phyloP scores from a whole-genome alignment of 169 alveolate genomes.

The Cryptosporidium sp. region DNA sequence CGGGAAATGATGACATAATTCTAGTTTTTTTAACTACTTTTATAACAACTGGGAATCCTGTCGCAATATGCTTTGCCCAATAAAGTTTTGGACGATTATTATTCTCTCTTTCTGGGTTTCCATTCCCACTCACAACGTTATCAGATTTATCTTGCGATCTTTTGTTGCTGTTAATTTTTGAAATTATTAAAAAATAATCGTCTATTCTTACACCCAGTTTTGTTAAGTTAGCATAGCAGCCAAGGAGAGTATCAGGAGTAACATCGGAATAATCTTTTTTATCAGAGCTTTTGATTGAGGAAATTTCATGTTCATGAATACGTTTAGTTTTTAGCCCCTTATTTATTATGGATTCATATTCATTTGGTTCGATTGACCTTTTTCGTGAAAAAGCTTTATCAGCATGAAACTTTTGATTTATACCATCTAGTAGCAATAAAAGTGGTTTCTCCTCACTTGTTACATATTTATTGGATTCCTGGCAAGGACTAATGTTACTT shows the following conservation, averaged over 20 bases:
- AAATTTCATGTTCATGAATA: neutral
- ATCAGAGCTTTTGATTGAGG: neutral
- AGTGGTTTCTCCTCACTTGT: neutral
- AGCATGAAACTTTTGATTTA: neutral
- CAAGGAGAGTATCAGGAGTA: slow-evolving; percentile 52
- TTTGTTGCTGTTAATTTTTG: slow-evolving; percentile 46
- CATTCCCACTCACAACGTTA: neutral
- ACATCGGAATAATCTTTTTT: neutral
- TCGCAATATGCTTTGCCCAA: slow-evolving; percentile 74
- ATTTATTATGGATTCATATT: neutral
- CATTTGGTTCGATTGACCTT: slow-evolving; percentile 2
- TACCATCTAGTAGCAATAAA: slow-evolving; percentile 10
- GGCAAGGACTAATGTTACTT: neutral
- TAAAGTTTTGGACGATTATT: slow-evolving; percentile 61
- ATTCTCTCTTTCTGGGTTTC: slow-evolving; percentile 9
- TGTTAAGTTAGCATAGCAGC: slow-evolving; percentile 59
- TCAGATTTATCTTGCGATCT: slow-evolving; percentile 55
- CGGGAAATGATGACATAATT: slow-evolving; percentile 66
- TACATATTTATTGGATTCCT: slow-evolving; percentile 16
- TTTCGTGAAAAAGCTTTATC: neutral
- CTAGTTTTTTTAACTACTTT: slow-evolving; percentile 64
- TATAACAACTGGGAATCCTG: slow-evolving; percentile 75
- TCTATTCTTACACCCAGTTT: slow-evolving; percentile 53
- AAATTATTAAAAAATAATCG: slow-evolving; percentile 28
- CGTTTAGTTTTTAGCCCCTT: slow-evolving; percentile 22